Percentiles rank a stretch among this genome's conserved stretches.
Evolutionary conservation across 345 rosid genomes (phyloP).

Genomic region (thale cress (Arabidopsis thaliana)): DNA sequence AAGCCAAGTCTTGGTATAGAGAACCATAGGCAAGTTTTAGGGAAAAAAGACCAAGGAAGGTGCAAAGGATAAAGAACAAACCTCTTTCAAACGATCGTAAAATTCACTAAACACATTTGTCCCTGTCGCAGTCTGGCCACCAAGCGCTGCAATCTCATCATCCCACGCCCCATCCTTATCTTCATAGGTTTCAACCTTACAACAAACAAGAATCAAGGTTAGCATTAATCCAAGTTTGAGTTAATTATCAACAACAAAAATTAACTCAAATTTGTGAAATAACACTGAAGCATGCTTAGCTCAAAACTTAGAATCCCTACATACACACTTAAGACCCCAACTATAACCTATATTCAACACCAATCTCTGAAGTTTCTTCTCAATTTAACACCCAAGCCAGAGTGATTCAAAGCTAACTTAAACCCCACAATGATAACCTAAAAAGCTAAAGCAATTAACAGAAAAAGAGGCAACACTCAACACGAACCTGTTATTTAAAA

Average conservation of each 20-base stretch:
- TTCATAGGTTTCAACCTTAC: slow-evolving; percentile 80
- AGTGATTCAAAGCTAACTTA: background rate
- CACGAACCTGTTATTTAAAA: background rate
- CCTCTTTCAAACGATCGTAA: slow-evolving; percentile 96
- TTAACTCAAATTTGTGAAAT: background rate
- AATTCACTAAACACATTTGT: slow-evolving; percentile 80
- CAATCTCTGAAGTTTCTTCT: background rate
- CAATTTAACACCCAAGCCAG: background rate
- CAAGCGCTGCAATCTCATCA: slow-evolving; percentile 94
- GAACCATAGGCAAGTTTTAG: background rate
- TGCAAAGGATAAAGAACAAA: slow-evolving; percentile 28
- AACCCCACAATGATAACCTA: background rate
- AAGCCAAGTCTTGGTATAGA: background rate
- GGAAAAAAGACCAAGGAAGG: background rate
- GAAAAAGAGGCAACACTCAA: background rate
- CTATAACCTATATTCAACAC: background rate
- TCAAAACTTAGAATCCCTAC: slow-evolving; percentile 4
- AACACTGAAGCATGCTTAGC: slow-evolving; percentile 17
- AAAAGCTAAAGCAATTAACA: background rate
- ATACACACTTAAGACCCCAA: slow-evolving; percentile 7
- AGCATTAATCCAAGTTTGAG: slow-evolving; percentile 15
- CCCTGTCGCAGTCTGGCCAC: slow-evolving; percentile 80
- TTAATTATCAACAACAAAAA: background rate
- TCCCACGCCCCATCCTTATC: slow-evolving; percentile 89
- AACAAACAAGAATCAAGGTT: slow-evolving; percentile 5